Evolutionary conservation across 2,329 filamentous ascomycete species (phyloP), one percentile per base, ranked within the genome.

Genomic region (Aspergillus awamori): DNA sequence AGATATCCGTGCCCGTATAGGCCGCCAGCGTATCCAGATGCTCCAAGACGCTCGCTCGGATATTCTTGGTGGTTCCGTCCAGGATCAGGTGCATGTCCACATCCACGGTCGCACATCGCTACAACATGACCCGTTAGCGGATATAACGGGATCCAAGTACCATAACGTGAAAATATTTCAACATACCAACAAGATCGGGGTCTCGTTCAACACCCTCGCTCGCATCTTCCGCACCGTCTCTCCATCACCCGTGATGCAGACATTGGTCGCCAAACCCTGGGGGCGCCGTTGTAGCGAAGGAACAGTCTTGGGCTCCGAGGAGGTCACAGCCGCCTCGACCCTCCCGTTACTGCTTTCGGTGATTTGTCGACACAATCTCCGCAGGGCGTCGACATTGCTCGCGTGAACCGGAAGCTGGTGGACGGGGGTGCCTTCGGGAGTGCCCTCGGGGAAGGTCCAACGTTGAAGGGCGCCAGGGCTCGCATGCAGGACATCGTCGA

Each of bases 1-100:
- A 99, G 69, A 99, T 96, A 77, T 99, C 95, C 57, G 96, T 94
- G 55, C 95, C 95, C 63, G 93, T 97, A 73, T 90, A 96, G 67
- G 84, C 86, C 10, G 95, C 91, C 72, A 97, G 89, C 65, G 89
- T 88, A 77, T 98, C 92, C 69, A 99, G 85, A 70, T 94, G 92
- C 65, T 92, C 88, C 55, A 93, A 86, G 28, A 97, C 91, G 52
- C 87, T 85, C 65, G 88, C 84, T 74, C 92, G 88, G 62, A 97
- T 83, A 48, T 89, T 87, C 63, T 87, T 84, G 26, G 83, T 81
- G 61, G 82, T 80, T 55, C 88, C 87, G 67, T 96, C 93, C 75
- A 93, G 90, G 72, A 98, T 92, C 68, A 97, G 85, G 70, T 92
- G 89, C 70, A 92, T 92, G 75, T 97, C 93, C 69, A 99, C 90